phyloP scores from a whole-genome alignment of 768 basidiomycete genomes.

The Suillus variegatus region DNA sequence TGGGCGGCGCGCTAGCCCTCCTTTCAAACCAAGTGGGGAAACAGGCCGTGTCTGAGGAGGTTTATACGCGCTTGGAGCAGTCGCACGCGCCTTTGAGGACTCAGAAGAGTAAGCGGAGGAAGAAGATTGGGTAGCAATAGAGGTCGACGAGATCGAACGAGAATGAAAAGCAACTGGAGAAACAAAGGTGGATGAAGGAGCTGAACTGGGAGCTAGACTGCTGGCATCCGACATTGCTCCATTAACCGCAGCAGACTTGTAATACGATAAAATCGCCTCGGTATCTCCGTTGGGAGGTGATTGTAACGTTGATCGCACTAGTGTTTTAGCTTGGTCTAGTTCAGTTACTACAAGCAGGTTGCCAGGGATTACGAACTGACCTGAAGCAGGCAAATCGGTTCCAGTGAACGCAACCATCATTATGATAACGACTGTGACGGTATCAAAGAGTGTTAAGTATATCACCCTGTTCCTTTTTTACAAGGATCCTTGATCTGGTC shows the following conservation, averaged over 20 bases:
- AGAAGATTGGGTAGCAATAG: conserved; percentile 32
- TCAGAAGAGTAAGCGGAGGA: conserved; percentile 56
- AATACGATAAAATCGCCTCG: conserved; percentile 52
- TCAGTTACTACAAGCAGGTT: background rate
- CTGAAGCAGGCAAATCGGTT: conserved; percentile 4
- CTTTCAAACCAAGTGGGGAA: conserved; percentile 30
- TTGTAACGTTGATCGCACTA: background rate
- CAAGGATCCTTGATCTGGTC: conserved; percentile 3
- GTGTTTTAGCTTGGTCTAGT: background rate
- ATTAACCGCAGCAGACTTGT: conserved; percentile 54
- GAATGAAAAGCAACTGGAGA: conserved; percentile 8
- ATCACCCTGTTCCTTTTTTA: background rate
- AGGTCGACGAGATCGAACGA: conserved; percentile 11
- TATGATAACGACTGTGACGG: background rate
- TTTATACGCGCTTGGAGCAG: conserved; percentile 24
- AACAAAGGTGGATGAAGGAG: conserved; percentile 11
- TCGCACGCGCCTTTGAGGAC: conserved; percentile 23
- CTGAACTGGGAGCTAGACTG: conserved; percentile 29
- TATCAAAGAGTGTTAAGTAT: background rate
- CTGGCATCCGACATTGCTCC: conserved; percentile 15
- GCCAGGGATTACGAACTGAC: conserved; percentile 1
- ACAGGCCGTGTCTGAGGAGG: conserved; percentile 18
- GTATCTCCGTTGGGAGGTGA: conserved; percentile 32
- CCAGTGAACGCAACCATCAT: conserved; percentile 4
- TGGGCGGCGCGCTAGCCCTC: conserved; percentile 40